Evolutionary conservation across 2,329 filamentous ascomycete species (phyloP), one percentile per base, ranked within the genome.

Genomic region (Cytospora chrysosperma): DNA sequence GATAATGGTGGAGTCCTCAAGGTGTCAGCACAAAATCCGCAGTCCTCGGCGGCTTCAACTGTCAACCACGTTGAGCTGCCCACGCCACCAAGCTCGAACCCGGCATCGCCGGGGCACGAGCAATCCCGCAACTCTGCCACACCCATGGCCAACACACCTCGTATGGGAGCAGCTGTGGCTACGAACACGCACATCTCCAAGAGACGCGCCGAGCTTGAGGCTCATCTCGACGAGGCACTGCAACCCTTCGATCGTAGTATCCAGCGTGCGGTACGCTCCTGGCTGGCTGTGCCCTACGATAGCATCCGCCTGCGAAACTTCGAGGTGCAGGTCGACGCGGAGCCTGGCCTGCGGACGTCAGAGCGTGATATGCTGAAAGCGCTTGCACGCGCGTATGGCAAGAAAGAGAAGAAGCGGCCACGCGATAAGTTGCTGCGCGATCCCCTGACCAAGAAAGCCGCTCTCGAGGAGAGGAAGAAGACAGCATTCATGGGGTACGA

Each of bases 401-500:
- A 78, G 56, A 89, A 87, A 71, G 89, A 93, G 72, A 88, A 84
- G 72, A 95, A 91, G 74, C 79, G 93, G 66, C 87, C 94, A 0
- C 83, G 93, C n/a, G 95, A 99, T 75, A 89, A 90, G 70, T 77
- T 98, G 63, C 78, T 98, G 30, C 83, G 94, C 51, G 94, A 98
- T 74, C 82, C 82, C 28, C 76, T 79, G 10, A 83, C 89, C 8
- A 88, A 86, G 49, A 82, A 81, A 49, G 79, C 82, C 19, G 92
- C 90, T n/a, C 79, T 98, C 75, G 87, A 91, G 68, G 83, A 95
- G 67, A 85, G 95, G 64, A 96, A 94, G 76, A 85, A 84, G 73
- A 90, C 85, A 28, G 93, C 92, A 0, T 98, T 98, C 75, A 76
- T 96, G 66, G 94, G 94, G 0, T 99, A 99, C 73, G 92, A 90